Evolutionary conservation across 306 rosid species (phyloP).

Genomic region (Luffa aegyptiaca): DNA sequence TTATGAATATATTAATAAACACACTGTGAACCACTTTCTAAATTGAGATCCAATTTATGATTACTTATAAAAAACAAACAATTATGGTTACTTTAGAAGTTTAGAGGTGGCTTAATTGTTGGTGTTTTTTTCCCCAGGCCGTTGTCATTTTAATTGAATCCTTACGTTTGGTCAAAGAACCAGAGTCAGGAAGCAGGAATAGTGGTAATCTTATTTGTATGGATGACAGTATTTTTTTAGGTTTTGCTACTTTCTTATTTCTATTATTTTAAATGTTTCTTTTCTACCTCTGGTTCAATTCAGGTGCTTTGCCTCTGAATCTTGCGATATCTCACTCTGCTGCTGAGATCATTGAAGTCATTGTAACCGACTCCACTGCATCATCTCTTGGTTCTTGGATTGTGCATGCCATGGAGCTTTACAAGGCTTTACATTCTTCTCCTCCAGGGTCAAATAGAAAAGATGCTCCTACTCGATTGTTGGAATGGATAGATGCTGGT

Average conservation of each 20-base stretch:
- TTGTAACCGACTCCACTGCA: slow-evolving; percentile 86
- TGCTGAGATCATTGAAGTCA: slow-evolving; percentile 96
- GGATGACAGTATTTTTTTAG: not conserved
- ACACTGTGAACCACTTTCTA: too few relatives aligned
- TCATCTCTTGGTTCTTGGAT: slow-evolving; percentile 83
- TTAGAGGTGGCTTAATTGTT: not conserved
- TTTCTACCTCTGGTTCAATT: slow-evolving; percentile 5
- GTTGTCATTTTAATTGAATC: slow-evolving; percentile 70
- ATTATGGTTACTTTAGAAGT: not conserved
- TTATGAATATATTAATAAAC: too few relatives aligned
- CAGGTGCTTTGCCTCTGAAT: slow-evolving; percentile 80
- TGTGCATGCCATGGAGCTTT: slow-evolving; percentile 81
- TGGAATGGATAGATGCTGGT: slow-evolving; percentile 98
- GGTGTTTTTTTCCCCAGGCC: slow-evolving; percentile 39
- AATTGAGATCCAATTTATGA: too few relatives aligned
- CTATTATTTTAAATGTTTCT: not conserved
- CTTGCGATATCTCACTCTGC: slow-evolving; percentile 88
- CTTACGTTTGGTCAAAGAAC: slow-evolving; percentile 60
- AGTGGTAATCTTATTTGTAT: slow-evolving; percentile 37
- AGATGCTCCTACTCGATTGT: slow-evolving; percentile 89
- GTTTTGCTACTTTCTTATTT: not conserved
- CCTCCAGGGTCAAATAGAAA: slow-evolving; percentile 90
- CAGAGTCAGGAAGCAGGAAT: slow-evolving; percentile 51
- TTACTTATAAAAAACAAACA: not conserved
- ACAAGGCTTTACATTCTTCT: slow-evolving; percentile 77